Conservation (phyloP, 2,329 filamentous ascomycete species). For the Talaromyces sp. region DNA sequence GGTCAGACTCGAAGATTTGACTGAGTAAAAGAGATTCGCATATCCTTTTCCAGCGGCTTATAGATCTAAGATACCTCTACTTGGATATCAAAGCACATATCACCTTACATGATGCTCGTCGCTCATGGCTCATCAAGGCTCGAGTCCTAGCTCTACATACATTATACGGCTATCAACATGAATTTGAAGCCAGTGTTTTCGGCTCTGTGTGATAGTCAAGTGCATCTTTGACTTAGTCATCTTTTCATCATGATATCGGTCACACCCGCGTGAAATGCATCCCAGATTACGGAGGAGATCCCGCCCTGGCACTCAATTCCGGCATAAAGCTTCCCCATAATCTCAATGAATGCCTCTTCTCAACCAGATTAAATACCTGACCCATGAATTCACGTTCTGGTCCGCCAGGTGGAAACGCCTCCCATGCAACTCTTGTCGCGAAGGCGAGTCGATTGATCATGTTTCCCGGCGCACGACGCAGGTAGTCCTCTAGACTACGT, state of each 20-base stretch:
- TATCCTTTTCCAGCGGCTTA: too few species aligned
- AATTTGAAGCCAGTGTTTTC: too few species aligned
- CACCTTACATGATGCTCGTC: too few species aligned
- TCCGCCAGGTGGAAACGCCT: slow-evolving; percentile 32
- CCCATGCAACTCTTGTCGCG: slow-evolving; percentile 37
- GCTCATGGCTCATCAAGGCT: too few species aligned
- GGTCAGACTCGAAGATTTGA: too few species aligned
- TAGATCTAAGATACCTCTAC: too few species aligned
- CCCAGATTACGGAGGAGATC: neutral
- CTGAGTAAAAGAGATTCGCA: too few species aligned
- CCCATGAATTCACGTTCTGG: slow-evolving; percentile 33
- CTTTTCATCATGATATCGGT: neutral
- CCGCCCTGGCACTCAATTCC: slow-evolving; percentile 30
- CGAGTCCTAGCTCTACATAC: too few species aligned
- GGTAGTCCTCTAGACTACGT: slow-evolving; percentile 36
- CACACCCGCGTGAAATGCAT: too few species aligned
- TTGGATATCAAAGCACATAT: too few species aligned
- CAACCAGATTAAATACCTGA: slow-evolving; percentile 33
- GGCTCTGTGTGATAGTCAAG: too few species aligned
- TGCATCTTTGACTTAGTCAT: neutral
- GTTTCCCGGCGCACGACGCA: slow-evolving; percentile 34
- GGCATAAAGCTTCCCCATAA: slow-evolving; percentile 37
- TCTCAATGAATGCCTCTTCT: slow-evolving; percentile 33
- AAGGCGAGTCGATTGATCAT: slow-evolving; percentile 41
- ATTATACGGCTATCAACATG: too few species aligned